Percentiles rank a stretch among this genome's conserved stretches.
phyloP scores from a whole-genome alignment of 352 stramenopile species.

The Phytopythium kandeliae region DNA sequence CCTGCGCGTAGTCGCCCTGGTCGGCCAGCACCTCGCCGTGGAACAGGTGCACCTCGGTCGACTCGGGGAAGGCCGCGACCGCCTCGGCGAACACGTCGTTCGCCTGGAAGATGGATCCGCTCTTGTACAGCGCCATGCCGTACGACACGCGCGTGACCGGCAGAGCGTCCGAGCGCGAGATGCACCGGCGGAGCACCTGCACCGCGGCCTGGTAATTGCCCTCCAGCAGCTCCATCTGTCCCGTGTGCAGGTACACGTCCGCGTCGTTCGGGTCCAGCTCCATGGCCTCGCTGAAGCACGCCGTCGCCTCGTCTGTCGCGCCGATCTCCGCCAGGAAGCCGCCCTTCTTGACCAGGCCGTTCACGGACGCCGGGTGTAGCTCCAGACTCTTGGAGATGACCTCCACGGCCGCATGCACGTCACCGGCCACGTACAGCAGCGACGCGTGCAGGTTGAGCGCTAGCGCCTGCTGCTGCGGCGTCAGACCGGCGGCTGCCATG shows the following conservation, averaged over 20 bases:
- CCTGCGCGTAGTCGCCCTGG: slow-evolving; percentile 74
- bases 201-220: slow-evolving; percentile 70
- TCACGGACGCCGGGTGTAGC: slow-evolving; percentile 47
- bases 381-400: slow-evolving; percentile 55
- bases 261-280: slow-evolving; percentile 68
- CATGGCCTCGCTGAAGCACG: slow-evolving; percentile 59
- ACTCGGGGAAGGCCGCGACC: slow-evolving; percentile 53
- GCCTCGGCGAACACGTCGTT: slow-evolving; percentile 79
- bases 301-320: slow-evolving; percentile 49
- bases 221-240: slow-evolving; percentile 77
- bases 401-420: slow-evolving; percentile 66
- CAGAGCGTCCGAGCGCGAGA: slow-evolving; percentile 70
- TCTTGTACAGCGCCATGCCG: slow-evolving; percentile 85
- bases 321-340: slow-evolving; percentile 76
- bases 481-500: slow-evolving; percentile 28
- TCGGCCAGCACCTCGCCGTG: slow-evolving; percentile 78
- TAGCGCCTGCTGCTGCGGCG: slow-evolving; percentile 32
- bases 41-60: slow-evolving; percentile 75
- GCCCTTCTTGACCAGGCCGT: slow-evolving; percentile 76
- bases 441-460: slow-evolving; percentile 76
- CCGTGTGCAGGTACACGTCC: slow-evolving; percentile 74
- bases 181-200: slow-evolving; percentile 61
- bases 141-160: slow-evolving; percentile 77
- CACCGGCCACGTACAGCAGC: slow-evolving; percentile 73
- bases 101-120: slow-evolving; percentile 72